Evolutionary conservation across 2,329 filamentous ascomycete species (phyloP).

Genomic region (Myriosclerotinia scirpicola): DNA sequence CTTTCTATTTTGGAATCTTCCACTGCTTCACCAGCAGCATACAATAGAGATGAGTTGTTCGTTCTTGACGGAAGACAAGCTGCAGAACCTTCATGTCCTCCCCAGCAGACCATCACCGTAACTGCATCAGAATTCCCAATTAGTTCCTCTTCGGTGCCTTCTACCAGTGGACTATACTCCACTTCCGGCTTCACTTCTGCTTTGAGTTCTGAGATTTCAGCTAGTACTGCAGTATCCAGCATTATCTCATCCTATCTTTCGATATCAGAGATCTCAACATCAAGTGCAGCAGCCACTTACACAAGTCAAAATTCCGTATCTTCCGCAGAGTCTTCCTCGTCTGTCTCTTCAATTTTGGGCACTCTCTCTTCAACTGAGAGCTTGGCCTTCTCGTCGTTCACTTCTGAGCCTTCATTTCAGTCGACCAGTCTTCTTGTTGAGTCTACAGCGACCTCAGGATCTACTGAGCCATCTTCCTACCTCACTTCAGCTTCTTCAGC

Average conservation of each 20-base stretch:
- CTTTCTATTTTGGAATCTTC: slow-evolving; percentile 14
- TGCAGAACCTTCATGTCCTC: not conserved
- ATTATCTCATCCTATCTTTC: not conserved
- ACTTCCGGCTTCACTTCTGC: slow-evolving; percentile 8
- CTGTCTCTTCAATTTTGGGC: not conserved
- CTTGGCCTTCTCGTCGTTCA: not conserved
- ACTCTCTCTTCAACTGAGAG: not conserved
- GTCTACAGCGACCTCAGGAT: not conserved
- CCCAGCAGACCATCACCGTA: slow-evolving; percentile 9
- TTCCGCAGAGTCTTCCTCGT: not conserved
- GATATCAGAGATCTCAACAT: not conserved
- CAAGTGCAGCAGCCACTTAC: slow-evolving; percentile 2
- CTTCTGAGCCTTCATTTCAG: not conserved
- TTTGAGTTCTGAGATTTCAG: not conserved
- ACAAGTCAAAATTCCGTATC: not conserved
- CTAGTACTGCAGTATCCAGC: not conserved
- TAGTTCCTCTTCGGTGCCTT: not conserved
- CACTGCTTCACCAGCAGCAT: slow-evolving; percentile 5
- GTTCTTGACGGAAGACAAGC: slow-evolving; percentile 10
- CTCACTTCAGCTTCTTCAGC: not conserved
- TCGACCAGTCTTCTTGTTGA: not conserved
- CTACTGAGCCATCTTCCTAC: not conserved
- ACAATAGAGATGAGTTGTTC: not conserved
- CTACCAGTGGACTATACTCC: slow-evolving; percentile 8
- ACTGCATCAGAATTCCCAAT: slow-evolving; percentile 11